These are phyloP conservation scores for Leccinum fuscescens DNA, from an alignment of 1,284 basidiomycete species.

Conservation along the genomic window DNA sequence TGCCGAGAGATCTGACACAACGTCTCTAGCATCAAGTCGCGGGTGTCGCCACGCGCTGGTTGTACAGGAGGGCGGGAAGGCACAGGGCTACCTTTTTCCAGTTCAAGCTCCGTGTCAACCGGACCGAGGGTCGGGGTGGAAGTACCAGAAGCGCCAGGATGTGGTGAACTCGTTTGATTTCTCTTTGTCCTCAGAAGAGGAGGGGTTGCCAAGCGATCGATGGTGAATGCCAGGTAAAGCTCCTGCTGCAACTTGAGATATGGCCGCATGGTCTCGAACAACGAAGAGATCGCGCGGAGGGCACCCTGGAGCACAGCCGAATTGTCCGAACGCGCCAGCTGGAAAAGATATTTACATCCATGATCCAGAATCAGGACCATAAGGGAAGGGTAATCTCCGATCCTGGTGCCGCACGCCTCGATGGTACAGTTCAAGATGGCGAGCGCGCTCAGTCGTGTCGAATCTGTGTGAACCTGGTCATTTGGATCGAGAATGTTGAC, in stretches of 20 bases:
- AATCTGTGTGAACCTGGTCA: slow-evolving; percentile 94
- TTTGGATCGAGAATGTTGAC: slow-evolving; percentile 94
- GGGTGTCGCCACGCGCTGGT: slow-evolving; percentile 84
- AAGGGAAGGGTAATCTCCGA: slow-evolving; percentile 76
- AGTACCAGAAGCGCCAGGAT: slow-evolving; percentile 45
- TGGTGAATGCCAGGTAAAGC: slow-evolving; percentile 89
- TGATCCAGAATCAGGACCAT: slow-evolving; percentile 77
- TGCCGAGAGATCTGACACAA: slow-evolving; percentile 78
- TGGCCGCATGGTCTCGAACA: slow-evolving; percentile 86
- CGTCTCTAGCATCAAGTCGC: slow-evolving; percentile 90
- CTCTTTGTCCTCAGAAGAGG: slow-evolving; percentile 31
- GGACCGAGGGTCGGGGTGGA: slow-evolving; percentile 47
- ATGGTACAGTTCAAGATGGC: slow-evolving; percentile 88
- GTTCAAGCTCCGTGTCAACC: slow-evolving; percentile 43
- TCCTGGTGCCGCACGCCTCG: slow-evolving; percentile 77
- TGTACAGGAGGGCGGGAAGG: slow-evolving; percentile 60
- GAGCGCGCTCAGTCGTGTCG: slow-evolving; percentile 88
- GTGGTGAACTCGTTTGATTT: slow-evolving; percentile 44
- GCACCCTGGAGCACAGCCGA: slow-evolving; percentile 75
- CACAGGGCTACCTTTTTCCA: slow-evolving; percentile 50
- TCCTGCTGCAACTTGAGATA: slow-evolving; percentile 97
- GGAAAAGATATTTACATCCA: slow-evolving; percentile 95
- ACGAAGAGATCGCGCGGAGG: slow-evolving; percentile 82
- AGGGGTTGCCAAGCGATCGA: slow-evolving; percentile 82
- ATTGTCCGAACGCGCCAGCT: slow-evolving; percentile 89